phyloP scores from a whole-genome alignment of 306 rosid genomes.

The Prunus padus region DNA sequence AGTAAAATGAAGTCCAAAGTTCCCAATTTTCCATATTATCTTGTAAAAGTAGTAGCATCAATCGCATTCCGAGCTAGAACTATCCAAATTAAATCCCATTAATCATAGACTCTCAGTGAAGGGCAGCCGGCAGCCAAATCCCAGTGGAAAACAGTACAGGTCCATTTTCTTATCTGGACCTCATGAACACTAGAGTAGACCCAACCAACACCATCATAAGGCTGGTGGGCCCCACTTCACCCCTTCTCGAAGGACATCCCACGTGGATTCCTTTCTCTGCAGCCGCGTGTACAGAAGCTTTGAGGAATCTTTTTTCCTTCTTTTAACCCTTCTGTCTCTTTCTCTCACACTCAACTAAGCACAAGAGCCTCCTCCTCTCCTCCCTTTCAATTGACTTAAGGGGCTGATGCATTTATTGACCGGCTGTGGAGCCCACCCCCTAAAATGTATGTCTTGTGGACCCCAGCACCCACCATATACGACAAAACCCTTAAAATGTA shows the following conservation, averaged over 20 bases:
- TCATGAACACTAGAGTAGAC: conserved; percentile 15
- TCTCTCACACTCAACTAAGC: conserved; percentile 12
- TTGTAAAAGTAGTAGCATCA: not conserved
- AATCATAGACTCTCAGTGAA: not conserved
- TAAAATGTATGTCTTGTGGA: conserved; percentile 13
- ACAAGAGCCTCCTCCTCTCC: not conserved
- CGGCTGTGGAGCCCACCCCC: conserved; percentile 33
- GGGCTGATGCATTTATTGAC: conserved; percentile 41
- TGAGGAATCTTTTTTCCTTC: conserved; percentile 23
- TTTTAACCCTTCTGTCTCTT: not conserved
- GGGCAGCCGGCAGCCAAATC: not conserved
- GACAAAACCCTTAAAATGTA: conserved; percentile 12
- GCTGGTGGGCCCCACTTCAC: conserved; percentile 16
- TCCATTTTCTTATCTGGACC: conserved; percentile 28
- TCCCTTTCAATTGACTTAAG: not conserved
- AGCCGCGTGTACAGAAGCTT: conserved; percentile 35
- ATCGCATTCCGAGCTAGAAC: not conserved
- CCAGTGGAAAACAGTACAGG: not conserved
- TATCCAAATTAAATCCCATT: not conserved
- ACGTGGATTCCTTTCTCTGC: conserved; percentile 24
- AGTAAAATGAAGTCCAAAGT: too few relatives aligned
- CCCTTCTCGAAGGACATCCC: conserved; percentile 28
- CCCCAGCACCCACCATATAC: conserved; percentile 33
- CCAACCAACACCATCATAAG: not conserved
- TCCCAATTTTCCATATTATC: not conserved